Evolutionary conservation across 2,329 filamentous ascomycete genomes (phyloP), one percentile per base, ranked within the genome.

Genomic region (Blumeriella jaapii): DNA sequence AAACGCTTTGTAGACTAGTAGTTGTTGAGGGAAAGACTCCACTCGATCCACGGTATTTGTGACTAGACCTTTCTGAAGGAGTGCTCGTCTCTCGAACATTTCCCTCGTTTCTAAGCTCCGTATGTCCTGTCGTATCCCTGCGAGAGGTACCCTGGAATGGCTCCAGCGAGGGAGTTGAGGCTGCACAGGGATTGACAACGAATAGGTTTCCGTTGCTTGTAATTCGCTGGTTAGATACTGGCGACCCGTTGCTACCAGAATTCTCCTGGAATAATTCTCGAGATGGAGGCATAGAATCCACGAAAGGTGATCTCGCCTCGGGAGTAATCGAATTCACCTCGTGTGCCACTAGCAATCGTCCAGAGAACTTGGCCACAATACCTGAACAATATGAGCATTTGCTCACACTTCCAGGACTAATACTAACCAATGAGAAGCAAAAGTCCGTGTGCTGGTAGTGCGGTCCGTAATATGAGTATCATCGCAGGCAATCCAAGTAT

Each of bases 301-400:
- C 40, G 29, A 56, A 57, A 11, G 55, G 55, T 8, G 54, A 56
- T 31, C 37, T 42, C 25, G 54, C 50, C 40, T 55, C 54, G 0
- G 52, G 47, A 16, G 46, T 55, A 5, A 39, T 48, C 11, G 22
- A 32, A 20, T 51, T 44, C 9, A 49, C 45, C 24, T 47, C 42
- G 34, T 41, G 40, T 5, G 36, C 32, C 6, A 43, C 36, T 15
- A 56, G 36, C 17, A 55, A 40, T 12, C 41, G 41, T 11, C 35
- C 42, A 5, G 43, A 39, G 29, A 47, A 56, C n/a, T 51, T 36
- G 0, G 45, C 46, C 19, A 54, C 34, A 27, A 55, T 44, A 12
- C 45, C 53, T 52, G 36, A 2, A 17, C n/a, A 12, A 16, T 13
- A 12, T 45, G 36, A 45, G 37, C 27, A 28, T 29, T 20, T 6